Evolutionary conservation across 106 monocot species (phyloP), one percentile per base, ranked within the genome.

Genomic region (Posidonia australis): DNA sequence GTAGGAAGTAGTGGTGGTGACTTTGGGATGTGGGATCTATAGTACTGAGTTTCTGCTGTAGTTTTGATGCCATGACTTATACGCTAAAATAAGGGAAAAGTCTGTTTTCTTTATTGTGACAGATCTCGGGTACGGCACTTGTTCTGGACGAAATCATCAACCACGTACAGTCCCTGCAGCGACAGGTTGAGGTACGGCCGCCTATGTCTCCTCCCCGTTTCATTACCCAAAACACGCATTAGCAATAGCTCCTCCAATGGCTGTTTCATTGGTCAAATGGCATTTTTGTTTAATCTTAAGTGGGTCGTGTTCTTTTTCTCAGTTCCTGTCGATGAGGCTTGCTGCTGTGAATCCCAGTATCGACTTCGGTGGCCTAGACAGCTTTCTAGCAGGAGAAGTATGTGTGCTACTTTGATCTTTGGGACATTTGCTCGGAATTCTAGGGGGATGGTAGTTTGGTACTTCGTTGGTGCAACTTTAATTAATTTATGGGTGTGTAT

Each of bases 111-210:
- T 48, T 64, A 26, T 46, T 47, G 12, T 42, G 59, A 49, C 75
- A 75, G 75, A 67, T 75, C 24, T 68, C 75, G 44, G 68, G 75
- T 51, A 75, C 75, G 62, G 75, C 75, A 16, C 44, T 68, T 28
- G 75, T 75, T 55, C 62, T 75, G 19, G 75, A 75, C 53, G 75
- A 75, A 62, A 75, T 75, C 68, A 75, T 75, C 53, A 75, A 75
- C 62, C 75, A 75, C 62, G 75, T 75, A 44, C 75, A 75, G 68
- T 62, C 68, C 5, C 75, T 75, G 1, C 75, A 75, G 62, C 46
- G 63, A 54, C 75, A 75, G 26, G 75, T 75, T 22, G 68, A 75
- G 75, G 75, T 75, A 61, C 54, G 54, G 2, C 31, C 53, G 11
- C 2, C 14, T 32, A 2, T 32, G 28, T 17, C 19, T 17, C 23